Base-by-base conservation (phyloP, 768 basidiomycete genomes). In the Auriscalpium microsporum region DNA sequence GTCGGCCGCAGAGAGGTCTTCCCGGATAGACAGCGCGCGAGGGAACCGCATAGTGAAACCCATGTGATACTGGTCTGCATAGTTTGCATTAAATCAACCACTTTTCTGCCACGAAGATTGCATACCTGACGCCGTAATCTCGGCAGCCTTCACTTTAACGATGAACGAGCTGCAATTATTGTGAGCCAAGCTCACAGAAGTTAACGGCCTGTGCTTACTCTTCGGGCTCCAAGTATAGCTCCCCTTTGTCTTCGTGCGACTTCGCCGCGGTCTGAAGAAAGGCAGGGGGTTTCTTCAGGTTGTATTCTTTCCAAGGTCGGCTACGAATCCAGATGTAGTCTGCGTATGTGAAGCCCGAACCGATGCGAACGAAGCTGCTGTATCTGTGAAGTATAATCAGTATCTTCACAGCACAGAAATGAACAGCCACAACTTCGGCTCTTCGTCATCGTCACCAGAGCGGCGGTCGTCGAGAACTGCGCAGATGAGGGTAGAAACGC, bases 41-140 rank as follows among this genome's bases (percentile, higher is more conserved):
- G 96, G 95, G 65, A 99, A 99, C 19, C 96, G 85, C 83, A 99
- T 87, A 0, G 95, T 98, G 58, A 86, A 82, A 4, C 86, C 87
- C 59, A 93, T 68, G 52, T 87, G 87, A 63, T 91, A 97, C 62
- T 84, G 84, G 61, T 92, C 94, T 84, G 57, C 60, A 60, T 49
- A 21, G 46, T 51, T 48, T 45, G 45, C 40, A 50, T 57, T 8
- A 56, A 56, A 33, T 17, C 17, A 33, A 16, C 28, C 10, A 23
- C 5, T 10, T 16, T 28, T 23, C n/a, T 19, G 34, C 38, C 28
- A n/a, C 35, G 37, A 19, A 34, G n/a, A 45, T 36, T 21, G 55
- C 67, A 42, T 56, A 86, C 92, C 87, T 45, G 90, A 79, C 10
- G 77, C 71, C 2, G 83, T 83, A 52, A 98, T 90, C 67, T 97